Conservation (phyloP, 345 rosid species). For the Theobroma cacao region DNA sequence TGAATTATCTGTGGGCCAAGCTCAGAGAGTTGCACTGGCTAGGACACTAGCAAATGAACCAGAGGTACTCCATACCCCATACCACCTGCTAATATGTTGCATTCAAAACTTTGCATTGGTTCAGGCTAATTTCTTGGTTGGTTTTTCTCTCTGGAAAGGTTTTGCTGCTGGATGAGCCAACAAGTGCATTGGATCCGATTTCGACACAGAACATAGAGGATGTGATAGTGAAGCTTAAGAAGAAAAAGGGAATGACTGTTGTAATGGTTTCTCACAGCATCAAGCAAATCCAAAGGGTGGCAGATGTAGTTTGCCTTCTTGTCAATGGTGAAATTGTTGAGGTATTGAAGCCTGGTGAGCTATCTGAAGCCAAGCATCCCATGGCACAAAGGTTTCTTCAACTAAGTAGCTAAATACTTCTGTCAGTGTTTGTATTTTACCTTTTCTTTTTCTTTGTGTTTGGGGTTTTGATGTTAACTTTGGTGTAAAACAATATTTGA, state of each 20-base stretch:
- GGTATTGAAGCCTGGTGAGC: slow-evolving; percentile 59
- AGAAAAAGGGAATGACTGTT: slow-evolving; percentile 53
- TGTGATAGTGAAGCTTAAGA: slow-evolving; percentile 70
- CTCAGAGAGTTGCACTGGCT: slow-evolving; percentile 94
- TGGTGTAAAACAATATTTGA: neutral
- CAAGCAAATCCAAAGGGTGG: slow-evolving; percentile 84
- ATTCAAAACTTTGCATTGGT: neutral
- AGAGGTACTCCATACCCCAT: slow-evolving; percentile 33
- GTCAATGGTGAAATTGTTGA: slow-evolving; percentile 81
- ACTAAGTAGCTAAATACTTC: slow-evolving; percentile 39
- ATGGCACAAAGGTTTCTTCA: slow-evolving; percentile 74
- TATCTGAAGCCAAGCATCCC: slow-evolving; percentile 73
- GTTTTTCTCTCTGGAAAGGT: slow-evolving; percentile 39
- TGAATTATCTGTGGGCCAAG: slow-evolving; percentile 83
- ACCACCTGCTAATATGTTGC: neutral
- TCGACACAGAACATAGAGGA: slow-evolving; percentile 87
- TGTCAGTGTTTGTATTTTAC: neutral
- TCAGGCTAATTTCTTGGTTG: neutral
- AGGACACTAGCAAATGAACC: slow-evolving; percentile 88
- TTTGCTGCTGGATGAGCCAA: slow-evolving; percentile 76
- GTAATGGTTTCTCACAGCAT: slow-evolving; percentile 87
- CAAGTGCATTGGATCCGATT: slow-evolving; percentile 83
- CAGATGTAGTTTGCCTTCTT: slow-evolving; percentile 75
- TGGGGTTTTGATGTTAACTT: neutral
- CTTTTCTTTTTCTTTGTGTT: neutral